These are phyloP conservation scores for Nicotiana rustica DNA, from an alignment of 305 asterid species.

Conservation along the genomic window DNA sequence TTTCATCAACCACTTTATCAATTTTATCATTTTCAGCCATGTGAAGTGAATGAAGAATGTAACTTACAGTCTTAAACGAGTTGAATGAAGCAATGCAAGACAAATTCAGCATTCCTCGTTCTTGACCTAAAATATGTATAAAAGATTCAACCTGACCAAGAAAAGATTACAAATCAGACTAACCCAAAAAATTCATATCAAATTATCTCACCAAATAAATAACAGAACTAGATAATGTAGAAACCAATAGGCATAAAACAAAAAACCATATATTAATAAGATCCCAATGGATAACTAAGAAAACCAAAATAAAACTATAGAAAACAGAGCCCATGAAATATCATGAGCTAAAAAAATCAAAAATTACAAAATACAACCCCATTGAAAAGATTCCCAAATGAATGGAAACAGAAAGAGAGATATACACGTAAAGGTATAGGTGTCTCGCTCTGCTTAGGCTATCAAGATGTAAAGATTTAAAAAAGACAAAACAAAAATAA, in stretches of 20 bases:
- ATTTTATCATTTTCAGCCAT: no score
- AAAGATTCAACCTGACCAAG: slow-evolving; percentile 53
- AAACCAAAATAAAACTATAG: slow-evolving; percentile 10
- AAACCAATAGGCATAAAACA: not conserved
- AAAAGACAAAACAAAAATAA: not conserved
- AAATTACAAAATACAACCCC: not conserved
- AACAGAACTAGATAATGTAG: not conserved
- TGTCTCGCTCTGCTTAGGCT: not conserved
- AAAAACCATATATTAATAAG: not conserved
- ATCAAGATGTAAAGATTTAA: not conserved
- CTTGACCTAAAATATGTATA: slow-evolving; percentile 32
- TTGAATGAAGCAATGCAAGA: no score
- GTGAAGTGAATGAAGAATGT: no score
- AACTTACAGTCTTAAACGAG: no score
- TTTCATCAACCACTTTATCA: no score
- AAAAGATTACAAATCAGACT: slow-evolving; percentile 6
- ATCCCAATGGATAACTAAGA: slow-evolving; percentile 25
- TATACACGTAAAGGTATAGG: not conserved
- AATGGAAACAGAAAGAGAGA: not conserved
- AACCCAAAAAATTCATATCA: slow-evolving; percentile 33
- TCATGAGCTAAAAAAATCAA: slow-evolving; percentile 15
- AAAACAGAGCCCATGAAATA: not conserved
- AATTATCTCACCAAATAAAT: not conserved
- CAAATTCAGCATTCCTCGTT: no score
- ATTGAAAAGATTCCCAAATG: not conserved